Percentiles rank a stretch among this genome's conserved stretches.
Evolutionary conservation across 805 yeast genomes (phyloP).

Genomic region (Candida khao-thaluensis): DNA sequence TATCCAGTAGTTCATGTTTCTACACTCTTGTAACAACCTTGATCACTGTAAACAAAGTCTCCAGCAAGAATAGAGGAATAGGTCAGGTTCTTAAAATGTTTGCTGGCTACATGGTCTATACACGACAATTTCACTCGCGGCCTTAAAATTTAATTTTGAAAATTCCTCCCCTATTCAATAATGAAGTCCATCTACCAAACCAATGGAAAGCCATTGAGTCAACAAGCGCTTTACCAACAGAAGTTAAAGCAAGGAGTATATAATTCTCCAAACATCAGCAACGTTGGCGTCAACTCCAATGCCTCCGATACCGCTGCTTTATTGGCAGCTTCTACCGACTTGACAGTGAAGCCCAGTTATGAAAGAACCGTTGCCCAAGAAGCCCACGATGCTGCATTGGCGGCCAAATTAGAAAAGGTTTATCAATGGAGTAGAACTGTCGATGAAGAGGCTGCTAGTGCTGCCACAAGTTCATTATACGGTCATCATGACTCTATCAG

Average conservation of each 20-base stretch:
- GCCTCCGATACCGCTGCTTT: slow-evolving; percentile 79
- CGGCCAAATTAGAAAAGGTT: slow-evolving; percentile 44
- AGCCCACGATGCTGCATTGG: slow-evolving; percentile 65
- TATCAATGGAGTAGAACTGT: slow-evolving; percentile 49
- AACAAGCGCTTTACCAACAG: slow-evolving; percentile 74
- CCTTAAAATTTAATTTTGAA: slow-evolving; percentile 1
- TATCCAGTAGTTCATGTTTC: too few species aligned
- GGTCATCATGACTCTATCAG: slow-evolving; percentile 18
- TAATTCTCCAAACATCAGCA: slow-evolving; percentile 46
- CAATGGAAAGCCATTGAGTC: slow-evolving; percentile 68
- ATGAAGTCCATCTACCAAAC: slow-evolving; percentile 54
- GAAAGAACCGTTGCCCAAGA: slow-evolving; percentile 58
- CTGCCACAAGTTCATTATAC: slow-evolving; percentile 38
- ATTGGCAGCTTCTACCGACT: slow-evolving; percentile 65
- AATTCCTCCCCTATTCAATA: slow-evolving; percentile 6
- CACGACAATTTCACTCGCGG: slow-evolving; percentile 6
- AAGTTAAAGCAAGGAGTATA: slow-evolving; percentile 67
- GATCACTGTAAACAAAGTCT: too few species aligned
- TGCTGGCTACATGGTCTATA: slow-evolving; percentile 6
- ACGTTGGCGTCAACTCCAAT: slow-evolving; percentile 62
- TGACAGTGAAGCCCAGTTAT: slow-evolving; percentile 59
- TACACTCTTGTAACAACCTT: too few species aligned
- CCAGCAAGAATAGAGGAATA: too few species aligned
- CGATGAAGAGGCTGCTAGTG: slow-evolving; percentile 50
- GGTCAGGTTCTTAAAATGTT: too few species aligned